These are phyloP conservation scores for Aspergillus oerlinghausenensis DNA, from an alignment of 2,329 filamentous ascomycete genomes.

Conservation along the genomic window DNA sequence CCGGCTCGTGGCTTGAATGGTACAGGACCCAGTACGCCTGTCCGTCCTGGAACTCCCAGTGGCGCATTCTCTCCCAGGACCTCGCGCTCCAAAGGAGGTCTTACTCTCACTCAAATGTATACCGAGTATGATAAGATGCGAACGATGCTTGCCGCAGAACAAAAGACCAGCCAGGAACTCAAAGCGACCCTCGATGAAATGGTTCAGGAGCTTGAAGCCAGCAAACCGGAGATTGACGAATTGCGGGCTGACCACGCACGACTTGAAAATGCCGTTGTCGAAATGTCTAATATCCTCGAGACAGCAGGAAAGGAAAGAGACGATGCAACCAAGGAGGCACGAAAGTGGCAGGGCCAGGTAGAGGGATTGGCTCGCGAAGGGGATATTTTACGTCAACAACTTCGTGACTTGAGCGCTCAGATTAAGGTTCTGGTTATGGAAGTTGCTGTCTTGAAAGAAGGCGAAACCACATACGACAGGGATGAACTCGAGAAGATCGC, in stretches of 20 bases:
- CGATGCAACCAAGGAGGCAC: slow-evolving; percentile 67
- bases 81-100: slow-evolving; percentile 49
- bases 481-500: slow-evolving; percentile 73
- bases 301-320: slow-evolving; percentile 78
- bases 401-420: slow-evolving; percentile 85
- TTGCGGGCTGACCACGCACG: slow-evolving; percentile 74
- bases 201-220: slow-evolving; percentile 76
- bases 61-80: slow-evolving; percentile 51
- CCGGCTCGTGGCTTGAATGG: slow-evolving; percentile 52
- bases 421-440: slow-evolving; percentile 88
- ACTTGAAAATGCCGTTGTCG: slow-evolving; percentile 72
- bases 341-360: slow-evolving; percentile 73
- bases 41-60: slow-evolving; percentile 47
- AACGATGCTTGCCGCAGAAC: slow-evolving; percentile 71
- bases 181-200: slow-evolving; percentile 77
- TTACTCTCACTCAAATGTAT: slow-evolving; percentile 61
- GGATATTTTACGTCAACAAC: slow-evolving; percentile 75
- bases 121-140: slow-evolving; percentile 55
- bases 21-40: slow-evolving; percentile 44
- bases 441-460: slow-evolving; percentile 68
- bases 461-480: slow-evolving; percentile 71
- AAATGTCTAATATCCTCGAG: slow-evolving; percentile 80
- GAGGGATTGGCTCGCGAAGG: slow-evolving; percentile 60
- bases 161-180: slow-evolving; percentile 69
- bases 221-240: slow-evolving; percentile 83